Base-by-base conservation (phyloP, 106 monocot genomes). In the Vanilla planifolia region DNA sequence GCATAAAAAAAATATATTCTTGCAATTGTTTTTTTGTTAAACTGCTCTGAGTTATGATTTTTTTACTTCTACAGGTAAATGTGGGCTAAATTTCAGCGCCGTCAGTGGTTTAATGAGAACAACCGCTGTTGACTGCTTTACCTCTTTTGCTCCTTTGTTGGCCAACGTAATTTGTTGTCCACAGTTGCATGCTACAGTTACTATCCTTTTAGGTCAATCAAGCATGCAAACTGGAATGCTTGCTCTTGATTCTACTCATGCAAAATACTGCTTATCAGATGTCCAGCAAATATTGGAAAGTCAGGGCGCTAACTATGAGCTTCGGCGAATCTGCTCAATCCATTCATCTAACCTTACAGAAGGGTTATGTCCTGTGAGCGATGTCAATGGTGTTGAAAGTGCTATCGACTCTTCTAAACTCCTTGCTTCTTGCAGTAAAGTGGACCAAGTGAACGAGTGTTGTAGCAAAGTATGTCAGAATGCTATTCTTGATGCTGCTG, bases 121-220 rank as follows among this genome's bases (percentile, higher is more conserved):
- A 25, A 91, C 96, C 1, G 91, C 96, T 23, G 69, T 91, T 46
- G 96, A 96, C 76, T 96, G 96, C 42, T 84, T 71, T 36, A 45
- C 76, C n/a, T 74, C 77, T 6, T 91, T 96, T 64, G 96, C 91
- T 44, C 96, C 91, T 29, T 91, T 84, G 59, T 64, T 96, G 48
- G 96, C 96, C 30, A 96, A 96, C 55, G 96, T 96, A 29, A 96
- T 96, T 28, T 96, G 96, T 51, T 96, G 96, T 44, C 96, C 96
- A 23, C 96, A 96, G 61, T 81, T 91, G 48, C 69, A 84, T 48
- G 81, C 96, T n/a, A 91, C 84, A n/a, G 62, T 91, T 48, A 50
- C 71, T 24, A 85, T 91, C 67, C 87, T 96, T 59, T 69, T 96
- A 25, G 96, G 96, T 2, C 96, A 91, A 66, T 87, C 91, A 46